Conservation (phyloP, 805 yeast species). For the Saccharomycopsis fodiens region DNA sequence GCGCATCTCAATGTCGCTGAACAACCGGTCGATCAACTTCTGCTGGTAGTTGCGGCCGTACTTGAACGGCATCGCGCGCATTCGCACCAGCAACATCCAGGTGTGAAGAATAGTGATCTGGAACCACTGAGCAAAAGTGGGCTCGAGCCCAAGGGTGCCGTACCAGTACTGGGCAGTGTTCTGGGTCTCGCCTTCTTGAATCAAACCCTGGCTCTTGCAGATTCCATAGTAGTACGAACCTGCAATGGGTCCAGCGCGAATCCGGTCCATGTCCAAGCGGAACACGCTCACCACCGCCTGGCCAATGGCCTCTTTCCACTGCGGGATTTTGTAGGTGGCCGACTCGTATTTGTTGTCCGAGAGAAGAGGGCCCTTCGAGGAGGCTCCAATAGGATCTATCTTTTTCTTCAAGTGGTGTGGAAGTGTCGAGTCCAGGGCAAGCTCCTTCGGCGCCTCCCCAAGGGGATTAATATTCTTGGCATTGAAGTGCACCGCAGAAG, state of each 20-base stretch:
- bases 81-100: slow-evolving; percentile 90
- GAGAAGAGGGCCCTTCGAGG: slow-evolving; percentile 21
- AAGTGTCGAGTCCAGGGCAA: background rate
- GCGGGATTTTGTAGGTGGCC: slow-evolving; percentile 33
- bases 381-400: background rate
- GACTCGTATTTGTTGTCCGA: slow-evolving; percentile 34
- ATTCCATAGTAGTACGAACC: slow-evolving; percentile 82
- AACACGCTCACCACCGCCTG: slow-evolving; percentile 54
- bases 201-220: slow-evolving; percentile 80
- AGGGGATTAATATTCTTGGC: no score
- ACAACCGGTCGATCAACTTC: slow-evolving; percentile 80
- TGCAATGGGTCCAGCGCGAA: slow-evolving; percentile 91
- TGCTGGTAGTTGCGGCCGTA: slow-evolving; percentile 88
- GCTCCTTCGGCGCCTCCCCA: background rate
- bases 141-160: slow-evolving; percentile 72
- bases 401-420: background rate
- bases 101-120: slow-evolving; percentile 86
- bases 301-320: slow-evolving; percentile 52
- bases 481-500: no score
- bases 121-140: slow-evolving; percentile 92
- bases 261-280: slow-evolving; percentile 81
- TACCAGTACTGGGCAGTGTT: slow-evolving; percentile 79
- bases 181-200: slow-evolving; percentile 63
- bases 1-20: slow-evolving; percentile 82
- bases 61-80: slow-evolving; percentile 93